These are phyloP conservation scores for Cornus florida DNA, from an alignment of 148 eudicot genomes.

Conservation along the genomic window DNA sequence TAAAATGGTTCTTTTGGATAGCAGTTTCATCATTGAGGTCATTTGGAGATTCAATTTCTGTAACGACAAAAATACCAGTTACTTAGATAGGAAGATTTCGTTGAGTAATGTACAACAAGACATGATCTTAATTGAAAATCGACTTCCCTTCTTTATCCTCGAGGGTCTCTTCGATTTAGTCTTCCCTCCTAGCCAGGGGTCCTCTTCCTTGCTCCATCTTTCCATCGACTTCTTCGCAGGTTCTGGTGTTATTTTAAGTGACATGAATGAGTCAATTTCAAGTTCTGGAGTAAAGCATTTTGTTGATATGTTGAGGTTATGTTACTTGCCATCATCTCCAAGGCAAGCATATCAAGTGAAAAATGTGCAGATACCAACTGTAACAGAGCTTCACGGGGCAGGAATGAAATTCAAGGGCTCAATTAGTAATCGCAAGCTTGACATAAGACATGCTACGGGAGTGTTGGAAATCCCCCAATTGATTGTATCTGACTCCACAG, in stretches of 20 bases:
- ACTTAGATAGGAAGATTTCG: slow-evolving; percentile 14
- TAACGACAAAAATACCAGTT: slow-evolving; percentile 11
- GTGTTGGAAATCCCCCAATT: no score
- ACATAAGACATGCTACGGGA: no score
- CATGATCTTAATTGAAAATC: slow-evolving; percentile 33
- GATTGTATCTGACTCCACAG: no score
- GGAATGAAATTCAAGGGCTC: slow-evolving; percentile 28
- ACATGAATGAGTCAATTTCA: slow-evolving; percentile 11
- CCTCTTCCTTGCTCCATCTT: not conserved
- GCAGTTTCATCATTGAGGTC: slow-evolving; percentile 38
- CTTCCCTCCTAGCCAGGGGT: not conserved
- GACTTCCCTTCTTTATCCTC: slow-evolving; percentile 31
- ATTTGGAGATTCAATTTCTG: slow-evolving; percentile 17
- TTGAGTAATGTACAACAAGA: slow-evolving; percentile 17
- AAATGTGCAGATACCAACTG: slow-evolving; percentile 12
- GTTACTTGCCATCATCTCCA: not conserved
- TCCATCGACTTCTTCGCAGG: not conserved
- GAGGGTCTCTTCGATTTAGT: slow-evolving; percentile 22
- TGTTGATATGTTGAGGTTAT: not conserved
- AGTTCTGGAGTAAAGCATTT: no score
- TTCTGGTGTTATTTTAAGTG: no score
- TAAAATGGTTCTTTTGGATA: no score
- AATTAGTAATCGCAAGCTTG: no score
- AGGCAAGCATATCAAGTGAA: not conserved
- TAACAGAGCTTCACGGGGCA: slow-evolving; percentile 23